Evolutionary conservation across 2,329 filamentous ascomycete species (phyloP).

Genomic region (Fusarium sp.): DNA sequence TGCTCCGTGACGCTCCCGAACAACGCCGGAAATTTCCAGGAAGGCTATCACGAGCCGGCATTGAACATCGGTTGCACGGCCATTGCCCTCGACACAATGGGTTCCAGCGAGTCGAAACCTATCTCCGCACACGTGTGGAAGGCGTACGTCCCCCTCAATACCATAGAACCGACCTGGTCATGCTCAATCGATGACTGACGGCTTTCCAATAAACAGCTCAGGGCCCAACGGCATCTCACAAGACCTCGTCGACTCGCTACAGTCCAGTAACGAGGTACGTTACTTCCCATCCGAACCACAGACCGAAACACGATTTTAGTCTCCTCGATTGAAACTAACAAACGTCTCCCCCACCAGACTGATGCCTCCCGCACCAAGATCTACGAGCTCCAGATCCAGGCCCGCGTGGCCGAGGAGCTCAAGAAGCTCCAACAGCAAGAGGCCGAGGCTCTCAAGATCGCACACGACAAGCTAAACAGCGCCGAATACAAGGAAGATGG

Average conservation of each 20-base stretch:
- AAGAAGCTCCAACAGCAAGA: conserved; percentile 80
- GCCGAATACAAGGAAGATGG: conserved; percentile 49
- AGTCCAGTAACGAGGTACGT: conserved; percentile 85
- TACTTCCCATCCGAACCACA: background rate
- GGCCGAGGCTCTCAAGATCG: conserved; percentile 73
- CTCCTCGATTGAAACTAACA: conserved; percentile 24
- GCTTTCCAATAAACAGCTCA: conserved; percentile 49
- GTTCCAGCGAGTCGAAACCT: conserved; percentile 68
- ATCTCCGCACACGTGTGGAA: conserved; percentile 62
- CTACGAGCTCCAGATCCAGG: conserved; percentile 88
- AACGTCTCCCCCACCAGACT: conserved; percentile 68
- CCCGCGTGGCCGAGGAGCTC: conserved; percentile 87
- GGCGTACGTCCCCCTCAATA: conserved; percentile 57
- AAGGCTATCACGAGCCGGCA: conserved; percentile 45
- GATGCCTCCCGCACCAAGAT: conserved; percentile 87
- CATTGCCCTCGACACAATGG: conserved; percentile 62
- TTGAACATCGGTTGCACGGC: conserved; percentile 46
- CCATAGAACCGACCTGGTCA: background rate
- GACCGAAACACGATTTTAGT: background rate
- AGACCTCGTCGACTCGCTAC: conserved; percentile 83
- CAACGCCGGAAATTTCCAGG: conserved; percentile 51
- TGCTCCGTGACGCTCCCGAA: conserved; percentile 49
- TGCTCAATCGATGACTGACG: conserved; percentile 34
- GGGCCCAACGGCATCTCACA: conserved; percentile 75
- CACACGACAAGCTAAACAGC: conserved; percentile 73